Conservation (phyloP, 2,329 filamentous ascomycete species). For the Neoscytalidium dimidiatum region DNA sequence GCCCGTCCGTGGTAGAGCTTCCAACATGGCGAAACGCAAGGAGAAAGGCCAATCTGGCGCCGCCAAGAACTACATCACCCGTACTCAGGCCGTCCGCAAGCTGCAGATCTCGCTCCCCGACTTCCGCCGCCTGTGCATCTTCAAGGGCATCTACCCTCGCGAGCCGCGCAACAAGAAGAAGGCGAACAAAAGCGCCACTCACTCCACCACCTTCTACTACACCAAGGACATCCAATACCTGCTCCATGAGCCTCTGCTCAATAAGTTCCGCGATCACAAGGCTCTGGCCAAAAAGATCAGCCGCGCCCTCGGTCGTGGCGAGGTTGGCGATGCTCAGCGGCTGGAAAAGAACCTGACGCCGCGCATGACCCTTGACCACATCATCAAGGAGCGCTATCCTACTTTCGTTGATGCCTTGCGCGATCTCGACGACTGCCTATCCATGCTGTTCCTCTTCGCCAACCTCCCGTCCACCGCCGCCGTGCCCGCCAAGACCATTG, state of each 20-base stretch:
- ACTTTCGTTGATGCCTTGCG: slow-evolving; percentile 93
- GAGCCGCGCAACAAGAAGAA: slow-evolving; percentile 98
- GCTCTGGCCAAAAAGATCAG: slow-evolving; percentile 97
- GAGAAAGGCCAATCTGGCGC: slow-evolving; percentile 75
- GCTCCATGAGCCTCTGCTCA: slow-evolving; percentile 89
- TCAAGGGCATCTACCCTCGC: slow-evolving; percentile 98
- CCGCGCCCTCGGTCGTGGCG: slow-evolving; percentile 84
- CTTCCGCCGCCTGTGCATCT: slow-evolving; percentile 97
- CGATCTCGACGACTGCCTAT: slow-evolving; percentile 94
- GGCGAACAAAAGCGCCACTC: slow-evolving; percentile 85
- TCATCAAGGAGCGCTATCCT: slow-evolving; percentile 96
- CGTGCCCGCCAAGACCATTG: slow-evolving; percentile 93
- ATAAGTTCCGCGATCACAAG: slow-evolving; percentile 97
- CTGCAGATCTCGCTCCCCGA: slow-evolving; percentile 96
- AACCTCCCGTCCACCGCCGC: slow-evolving; percentile 88
- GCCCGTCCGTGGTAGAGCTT: neutral
- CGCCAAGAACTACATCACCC: slow-evolving; percentile 97
- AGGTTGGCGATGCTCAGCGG: slow-evolving; percentile 83
- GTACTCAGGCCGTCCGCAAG: slow-evolving; percentile 96
- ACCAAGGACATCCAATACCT: slow-evolving; percentile 98
- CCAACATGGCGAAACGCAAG: slow-evolving; percentile 40
- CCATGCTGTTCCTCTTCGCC: slow-evolving; percentile 96
- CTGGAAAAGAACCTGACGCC: slow-evolving; percentile 91
- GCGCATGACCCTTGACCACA: slow-evolving; percentile 88
- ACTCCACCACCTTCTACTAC: slow-evolving; percentile 88